Evolutionary conservation across 164 flowering plant species (phyloP), one percentile per base, ranked within the genome.

Genomic region (Nymphaea colorata): DNA sequence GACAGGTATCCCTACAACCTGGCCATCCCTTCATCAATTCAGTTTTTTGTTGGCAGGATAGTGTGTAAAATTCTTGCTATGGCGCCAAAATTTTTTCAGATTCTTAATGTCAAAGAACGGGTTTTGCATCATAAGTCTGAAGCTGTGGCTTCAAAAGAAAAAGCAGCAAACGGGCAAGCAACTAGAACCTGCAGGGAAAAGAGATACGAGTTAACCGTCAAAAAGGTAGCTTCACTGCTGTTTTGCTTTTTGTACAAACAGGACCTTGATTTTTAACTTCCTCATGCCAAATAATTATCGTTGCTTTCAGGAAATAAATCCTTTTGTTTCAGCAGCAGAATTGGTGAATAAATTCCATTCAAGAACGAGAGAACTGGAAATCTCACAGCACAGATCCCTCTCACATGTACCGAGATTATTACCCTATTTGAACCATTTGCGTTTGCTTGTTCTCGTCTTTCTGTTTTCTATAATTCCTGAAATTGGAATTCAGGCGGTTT

Each of bases 261-360:
- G 64, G 55, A 47, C 7, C 55, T 47, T 14, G 12, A 47, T 8
- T 51, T 10, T 51, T 10, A 51, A 15, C 8, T 51, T 25, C 36
- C 57, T 51, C 14, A 51, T 51, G 57, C 8, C 57, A 51, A 51
- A 8, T 7, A 51, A 15, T 51, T 10, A 51, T 8, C 14, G 10
- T 51, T 51, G 57, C 3, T 51, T 51, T 51, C 14, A 51, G 57
- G 57, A 51, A 51, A 51, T 51, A 51, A 51, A 61, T 18, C 91
- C 91, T 60, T 95, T 85, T 65, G 78, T 95, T 77, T 92, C 97
- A 64, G 80, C 71, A 72, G 99, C 99, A 2, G 98, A 90, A 76
- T 78, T 92, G 91, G 76, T 86, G 74, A 82, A 76, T 57, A 94
- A 80, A 77, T 95, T 95, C 70, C 89, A 90, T 36, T 85, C 98